These are phyloP conservation scores for Irpex lacteus DNA, from an alignment of 1,284 basidiomycete species.

Conservation along the genomic window DNA sequence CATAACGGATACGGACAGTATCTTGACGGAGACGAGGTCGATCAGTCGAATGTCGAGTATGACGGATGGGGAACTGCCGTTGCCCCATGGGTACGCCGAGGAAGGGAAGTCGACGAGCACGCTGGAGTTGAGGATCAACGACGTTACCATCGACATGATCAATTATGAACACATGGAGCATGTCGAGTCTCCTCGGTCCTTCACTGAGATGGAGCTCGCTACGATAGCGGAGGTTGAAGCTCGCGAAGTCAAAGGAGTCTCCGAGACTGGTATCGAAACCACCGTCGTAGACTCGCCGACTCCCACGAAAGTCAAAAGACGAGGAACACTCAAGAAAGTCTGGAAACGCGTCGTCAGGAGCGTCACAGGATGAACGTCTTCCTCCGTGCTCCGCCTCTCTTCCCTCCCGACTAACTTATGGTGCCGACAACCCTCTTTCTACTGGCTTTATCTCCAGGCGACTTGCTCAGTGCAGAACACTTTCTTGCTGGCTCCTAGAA, in stretches of 20 bases:
- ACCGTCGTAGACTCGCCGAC: neutral
- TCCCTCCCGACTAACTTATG: neutral
- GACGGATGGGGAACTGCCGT: neutral
- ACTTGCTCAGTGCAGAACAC: neutral
- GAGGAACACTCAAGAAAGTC: neutral
- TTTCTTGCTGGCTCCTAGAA: neutral
- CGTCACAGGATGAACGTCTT: neutral
- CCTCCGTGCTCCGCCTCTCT: neutral
- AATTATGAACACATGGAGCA: conserved; percentile 1
- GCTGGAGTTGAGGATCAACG: neutral
- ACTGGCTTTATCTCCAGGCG: too few relatives aligned
- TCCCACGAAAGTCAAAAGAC: neutral
- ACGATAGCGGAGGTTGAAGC: neutral
- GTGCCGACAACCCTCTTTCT: neutral
- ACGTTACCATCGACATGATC: conserved; percentile 2
- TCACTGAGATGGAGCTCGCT: neutral
- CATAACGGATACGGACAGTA: neutral
- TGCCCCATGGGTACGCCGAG: conserved; percentile 2
- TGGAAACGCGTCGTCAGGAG: neutral
- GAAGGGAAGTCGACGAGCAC: neutral
- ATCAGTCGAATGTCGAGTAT: conserved; percentile 8
- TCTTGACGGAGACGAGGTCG: neutral
- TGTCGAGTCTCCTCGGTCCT: neutral
- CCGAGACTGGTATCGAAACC: neutral
- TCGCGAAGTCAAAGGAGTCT: neutral